Base-by-base conservation (phyloP, 345 rosid species). In the Boechera stricta region DNA sequence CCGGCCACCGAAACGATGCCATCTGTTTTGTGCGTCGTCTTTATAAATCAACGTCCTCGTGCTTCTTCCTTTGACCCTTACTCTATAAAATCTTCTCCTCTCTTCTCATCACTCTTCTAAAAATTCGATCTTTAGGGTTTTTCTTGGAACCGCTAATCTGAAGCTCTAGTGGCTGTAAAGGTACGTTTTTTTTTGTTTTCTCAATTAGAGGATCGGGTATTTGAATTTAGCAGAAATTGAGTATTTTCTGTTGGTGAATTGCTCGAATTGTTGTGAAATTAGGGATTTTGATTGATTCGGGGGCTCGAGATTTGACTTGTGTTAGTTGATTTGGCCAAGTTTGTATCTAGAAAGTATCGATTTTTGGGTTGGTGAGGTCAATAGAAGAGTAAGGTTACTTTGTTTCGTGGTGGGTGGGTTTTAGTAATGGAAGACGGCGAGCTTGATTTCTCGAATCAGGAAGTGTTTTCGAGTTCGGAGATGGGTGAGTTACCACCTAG, bases 381-480 rank as follows among this genome's bases (percentile, higher is more conserved):
- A 45, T 33, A 0, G 48, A 55, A 41, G 38, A 55, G 49, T 56
- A 10, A 56, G 41, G 11, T 64, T 64, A 6, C 16, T 54, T 21
- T 10, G 29, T 47, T 36, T 48, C 24, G 51, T 16, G 59, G 24
- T 59, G 64, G 6, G 31, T 61, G 53, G 41, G 48, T 52, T 18
- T 2, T n/a, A 54, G 77, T 6, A 52, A 91, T 96, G 99, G 98
- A 91, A 21, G 96, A 93, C 44, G 99, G 99, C 7, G 97, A 93
- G 91, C 79, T 96, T 47, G 98, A 96, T 48, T 93, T 85, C 79
- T 89, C 97, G 5, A 85, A 90, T 56, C 97, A 91, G 58, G 93
- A 92, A 69, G 64, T 93, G 71, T 88, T 93, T 71, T 69, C 90
- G 0, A 75, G 77, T 26, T 67, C 88, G 2, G 86, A 84, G 49